Evolutionary conservation across 2,329 filamentous ascomycete species (phyloP).

Genomic region (Pyrenophora teres): DNA sequence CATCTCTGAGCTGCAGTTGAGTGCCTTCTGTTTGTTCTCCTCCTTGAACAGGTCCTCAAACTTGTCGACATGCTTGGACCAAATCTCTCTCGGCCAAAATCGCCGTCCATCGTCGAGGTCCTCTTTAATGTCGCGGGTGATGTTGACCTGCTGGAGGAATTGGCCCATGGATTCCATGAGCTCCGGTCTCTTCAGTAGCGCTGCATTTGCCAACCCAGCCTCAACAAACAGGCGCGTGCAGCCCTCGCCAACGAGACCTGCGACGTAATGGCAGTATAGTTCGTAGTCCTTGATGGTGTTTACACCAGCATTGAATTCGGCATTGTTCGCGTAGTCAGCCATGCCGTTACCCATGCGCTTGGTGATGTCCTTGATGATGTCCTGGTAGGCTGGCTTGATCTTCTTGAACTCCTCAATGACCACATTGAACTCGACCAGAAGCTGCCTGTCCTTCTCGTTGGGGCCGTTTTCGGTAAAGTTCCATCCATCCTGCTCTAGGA

Average conservation of each 20-base stretch:
- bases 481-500: conserved; percentile 85
- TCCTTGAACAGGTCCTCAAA: conserved; percentile 91
- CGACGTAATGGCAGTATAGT: conserved; percentile 96
- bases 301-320: conserved; percentile 81
- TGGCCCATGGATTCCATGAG: conserved; percentile 96
- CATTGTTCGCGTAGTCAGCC: conserved; percentile 90
- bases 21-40: conserved; percentile 73
- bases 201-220: conserved; percentile 82
- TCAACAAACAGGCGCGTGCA: conserved; percentile 88
- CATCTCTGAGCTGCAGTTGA: conserved; percentile 92
- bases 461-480: conserved; percentile 83
- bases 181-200: conserved; percentile 74
- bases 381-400: conserved; percentile 81
- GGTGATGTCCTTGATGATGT: conserved; percentile 90
- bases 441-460: conserved; percentile 90
- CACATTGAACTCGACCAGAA: conserved; percentile 89
- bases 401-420: conserved; percentile 86
- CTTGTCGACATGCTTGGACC: conserved; percentile 89
- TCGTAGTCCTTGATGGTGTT: conserved; percentile 88
- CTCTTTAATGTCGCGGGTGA: conserved; percentile 93
- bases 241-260: conserved; percentile 96
- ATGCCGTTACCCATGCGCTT: conserved; percentile 97
- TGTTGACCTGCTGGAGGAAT: conserved; percentile 98
- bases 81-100: conserved; percentile 96
- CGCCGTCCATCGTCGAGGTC: conserved; percentile 84